Evolutionary conservation across 352 stramenopile species (phyloP).

Genomic region (Phytophthora capsici): DNA sequence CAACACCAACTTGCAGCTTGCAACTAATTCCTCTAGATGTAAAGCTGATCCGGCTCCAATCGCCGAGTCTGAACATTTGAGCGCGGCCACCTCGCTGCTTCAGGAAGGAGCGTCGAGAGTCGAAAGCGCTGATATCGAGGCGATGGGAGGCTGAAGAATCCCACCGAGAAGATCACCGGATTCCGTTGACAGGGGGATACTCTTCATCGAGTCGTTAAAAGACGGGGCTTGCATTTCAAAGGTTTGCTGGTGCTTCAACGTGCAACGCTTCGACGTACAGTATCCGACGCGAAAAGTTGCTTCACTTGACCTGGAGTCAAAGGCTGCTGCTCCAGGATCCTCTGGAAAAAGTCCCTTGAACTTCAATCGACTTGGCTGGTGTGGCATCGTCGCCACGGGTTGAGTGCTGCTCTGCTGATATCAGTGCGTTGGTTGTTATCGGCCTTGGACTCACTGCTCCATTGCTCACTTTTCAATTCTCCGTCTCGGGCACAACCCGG

Average conservation of each 20-base stretch:
- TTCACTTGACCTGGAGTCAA: background rate
- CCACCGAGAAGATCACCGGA: conserved; percentile 11
- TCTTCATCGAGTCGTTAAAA: conserved; percentile 16
- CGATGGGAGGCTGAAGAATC: conserved; percentile 10
- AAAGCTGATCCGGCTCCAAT: too few species aligned
- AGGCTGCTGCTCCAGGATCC: background rate
- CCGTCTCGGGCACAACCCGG: conserved; percentile 6
- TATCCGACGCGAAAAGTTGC: background rate
- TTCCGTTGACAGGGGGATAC: conserved; percentile 4
- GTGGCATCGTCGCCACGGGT: conserved; percentile 1
- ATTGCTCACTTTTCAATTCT: conserved; percentile 33
- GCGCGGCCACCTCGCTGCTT: conserved; percentile 14
- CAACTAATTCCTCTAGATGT: too few species aligned
- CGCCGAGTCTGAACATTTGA: conserved; percentile 14
- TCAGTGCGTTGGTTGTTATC: background rate
- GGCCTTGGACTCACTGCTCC: background rate
- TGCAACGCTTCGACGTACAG: conserved; percentile 16
- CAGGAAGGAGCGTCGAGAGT: background rate
- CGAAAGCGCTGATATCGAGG: conserved; percentile 3
- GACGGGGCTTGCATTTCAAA: conserved; percentile 26
- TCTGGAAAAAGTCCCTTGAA: conserved; percentile 15
- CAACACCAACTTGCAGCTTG: background rate
- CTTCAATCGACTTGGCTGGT: conserved; percentile 10
- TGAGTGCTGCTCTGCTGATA: conserved; percentile 3
- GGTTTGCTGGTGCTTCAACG: conserved; percentile 22